phyloP scores from a whole-genome alignment of 2,329 filamentous ascomycete genomes.

The Tolypocladium ovalisporum region DNA sequence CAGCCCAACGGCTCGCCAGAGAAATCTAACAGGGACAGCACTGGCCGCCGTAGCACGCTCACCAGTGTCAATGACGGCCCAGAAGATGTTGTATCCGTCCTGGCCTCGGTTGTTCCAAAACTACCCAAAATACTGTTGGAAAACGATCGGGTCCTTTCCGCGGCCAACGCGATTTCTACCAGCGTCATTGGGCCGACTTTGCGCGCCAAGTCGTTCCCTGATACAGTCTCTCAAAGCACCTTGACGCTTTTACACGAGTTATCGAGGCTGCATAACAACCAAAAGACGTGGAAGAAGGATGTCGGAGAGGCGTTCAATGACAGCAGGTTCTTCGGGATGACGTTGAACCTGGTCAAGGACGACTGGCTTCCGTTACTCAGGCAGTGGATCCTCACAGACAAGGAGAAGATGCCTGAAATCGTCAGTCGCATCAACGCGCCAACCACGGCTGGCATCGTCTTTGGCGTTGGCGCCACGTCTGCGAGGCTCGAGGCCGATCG shows the following conservation, averaged over 20 bases:
- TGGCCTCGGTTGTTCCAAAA: slow-evolving; percentile 68
- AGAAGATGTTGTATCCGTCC: slow-evolving; percentile 69
- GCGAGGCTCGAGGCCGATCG: slow-evolving; percentile 91
- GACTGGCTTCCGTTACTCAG: slow-evolving; percentile 77
- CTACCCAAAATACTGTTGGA: slow-evolving; percentile 77
- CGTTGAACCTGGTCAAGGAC: slow-evolving; percentile 51
- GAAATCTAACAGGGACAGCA: slow-evolving; percentile 23
- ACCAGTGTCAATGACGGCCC: slow-evolving; percentile 35
- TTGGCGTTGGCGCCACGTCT: slow-evolving; percentile 92
- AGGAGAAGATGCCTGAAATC: slow-evolving; percentile 76
- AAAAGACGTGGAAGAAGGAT: slow-evolving; percentile 90
- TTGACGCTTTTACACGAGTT: slow-evolving; percentile 68
- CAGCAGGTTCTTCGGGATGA: slow-evolving; percentile 67
- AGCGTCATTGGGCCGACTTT: slow-evolving; percentile 75
- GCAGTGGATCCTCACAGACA: slow-evolving; percentile 78
- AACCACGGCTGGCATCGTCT: slow-evolving; percentile 90
- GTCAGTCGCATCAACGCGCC: slow-evolving; percentile 70
- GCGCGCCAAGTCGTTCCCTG: slow-evolving; percentile 76
- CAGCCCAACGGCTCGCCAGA: slow-evolving; percentile 23
- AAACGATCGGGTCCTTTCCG: slow-evolving; percentile 68
- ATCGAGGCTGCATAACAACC: slow-evolving; percentile 63
- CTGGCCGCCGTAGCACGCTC: slow-evolving; percentile 24
- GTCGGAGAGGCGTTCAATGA: slow-evolving; percentile 89
- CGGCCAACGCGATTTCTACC: slow-evolving; percentile 69
- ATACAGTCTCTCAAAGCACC: slow-evolving; percentile 63